A percentile compares a stretch with the other conserved stretches of the same genome.
Evolutionary conservation across 2,329 filamentous ascomycete species (phyloP).

Genomic region (Nemania diffusa): DNA sequence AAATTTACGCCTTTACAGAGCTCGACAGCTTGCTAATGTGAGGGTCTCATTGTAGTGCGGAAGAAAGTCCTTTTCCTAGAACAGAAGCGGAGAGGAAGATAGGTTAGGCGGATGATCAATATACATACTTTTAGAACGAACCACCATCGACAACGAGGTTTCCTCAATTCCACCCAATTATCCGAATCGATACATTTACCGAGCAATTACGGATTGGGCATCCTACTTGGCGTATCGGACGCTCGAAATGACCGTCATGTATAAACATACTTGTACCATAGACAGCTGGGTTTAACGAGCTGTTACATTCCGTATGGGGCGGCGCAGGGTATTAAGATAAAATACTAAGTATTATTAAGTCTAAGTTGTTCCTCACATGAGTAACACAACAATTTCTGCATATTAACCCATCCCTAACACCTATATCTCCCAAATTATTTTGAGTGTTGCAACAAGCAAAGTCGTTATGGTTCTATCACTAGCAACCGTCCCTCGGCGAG

Average conservation of each 20-base stretch:
- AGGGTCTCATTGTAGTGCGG: slow-evolving; percentile 69
- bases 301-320: slow-evolving; percentile 6
- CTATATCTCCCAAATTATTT: slow-evolving; percentile 3
- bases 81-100: slow-evolving; percentile 80
- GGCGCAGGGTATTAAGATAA: slow-evolving; percentile 20
- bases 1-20: no score
- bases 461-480: background rate
- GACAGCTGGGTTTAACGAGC: slow-evolving; percentile 13
- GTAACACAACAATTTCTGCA: slow-evolving; percentile 18
- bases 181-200: slow-evolving; percentile 12
- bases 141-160: slow-evolving; percentile 21
- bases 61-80: slow-evolving; percentile 97
- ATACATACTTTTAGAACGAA: slow-evolving; percentile 32
- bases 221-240: background rate
- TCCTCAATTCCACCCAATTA: background rate
- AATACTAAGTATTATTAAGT: slow-evolving; percentile 14
- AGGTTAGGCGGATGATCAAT: slow-evolving; percentile 37
- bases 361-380: slow-evolving; percentile 6
- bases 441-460: slow-evolving; percentile 8
- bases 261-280: slow-evolving; percentile 36
- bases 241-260: slow-evolving; percentile 17
- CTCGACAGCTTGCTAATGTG: slow-evolving; percentile 16
- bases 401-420: slow-evolving; percentile 9
- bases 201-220: background rate
- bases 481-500: background rate